phyloP scores from a whole-genome alignment of 768 basidiomycete species.

The Mycena metata region DNA sequence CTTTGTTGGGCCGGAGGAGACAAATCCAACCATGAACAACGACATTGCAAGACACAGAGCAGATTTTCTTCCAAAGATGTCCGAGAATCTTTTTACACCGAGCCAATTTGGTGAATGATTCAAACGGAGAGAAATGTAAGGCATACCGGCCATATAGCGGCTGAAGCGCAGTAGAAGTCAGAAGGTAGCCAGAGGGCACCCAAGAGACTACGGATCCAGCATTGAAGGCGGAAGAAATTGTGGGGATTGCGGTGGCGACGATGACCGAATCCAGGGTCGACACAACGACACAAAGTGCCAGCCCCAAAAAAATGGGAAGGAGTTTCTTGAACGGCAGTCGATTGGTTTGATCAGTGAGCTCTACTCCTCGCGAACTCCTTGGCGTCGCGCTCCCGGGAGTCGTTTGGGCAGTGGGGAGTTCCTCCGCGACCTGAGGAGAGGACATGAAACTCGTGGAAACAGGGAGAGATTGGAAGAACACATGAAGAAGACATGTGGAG shows the following conservation, averaged over 20 bases:
- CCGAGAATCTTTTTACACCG: conserved; percentile 56
- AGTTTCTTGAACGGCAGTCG: conserved; percentile 76
- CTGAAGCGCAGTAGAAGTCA: conserved; percentile 78
- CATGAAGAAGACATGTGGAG: conserved; percentile 12
- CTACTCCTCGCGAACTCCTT: conserved; percentile 23
- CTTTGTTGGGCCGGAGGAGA: too few relatives aligned
- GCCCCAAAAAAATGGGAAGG: conserved; percentile 70
- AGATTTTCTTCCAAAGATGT: conserved; percentile 77
- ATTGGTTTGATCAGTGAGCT: conserved; percentile 82
- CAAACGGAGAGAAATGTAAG: not conserved
- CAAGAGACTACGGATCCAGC: conserved; percentile 75
- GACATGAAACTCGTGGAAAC: conserved; percentile 25
- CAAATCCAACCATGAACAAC: conserved; percentile 70
- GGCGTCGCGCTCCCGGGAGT: conserved; percentile 30
- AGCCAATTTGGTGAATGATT: not conserved
- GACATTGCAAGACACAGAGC: conserved; percentile 69
- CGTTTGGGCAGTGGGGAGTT: conserved; percentile 4
- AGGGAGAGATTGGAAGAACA: not conserved
- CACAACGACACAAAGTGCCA: conserved; percentile 72
- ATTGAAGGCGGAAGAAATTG: conserved; percentile 74
- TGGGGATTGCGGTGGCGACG: conserved; percentile 81
- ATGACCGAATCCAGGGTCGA: conserved; percentile 79
- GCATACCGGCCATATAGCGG: conserved; percentile 64
- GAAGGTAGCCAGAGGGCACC: conserved; percentile 81
- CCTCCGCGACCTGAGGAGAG: not conserved